These are phyloP conservation scores for Pythium brassicae DNA, from an alignment of 352 stramenopile genomes.

Conservation along the genomic window DNA sequence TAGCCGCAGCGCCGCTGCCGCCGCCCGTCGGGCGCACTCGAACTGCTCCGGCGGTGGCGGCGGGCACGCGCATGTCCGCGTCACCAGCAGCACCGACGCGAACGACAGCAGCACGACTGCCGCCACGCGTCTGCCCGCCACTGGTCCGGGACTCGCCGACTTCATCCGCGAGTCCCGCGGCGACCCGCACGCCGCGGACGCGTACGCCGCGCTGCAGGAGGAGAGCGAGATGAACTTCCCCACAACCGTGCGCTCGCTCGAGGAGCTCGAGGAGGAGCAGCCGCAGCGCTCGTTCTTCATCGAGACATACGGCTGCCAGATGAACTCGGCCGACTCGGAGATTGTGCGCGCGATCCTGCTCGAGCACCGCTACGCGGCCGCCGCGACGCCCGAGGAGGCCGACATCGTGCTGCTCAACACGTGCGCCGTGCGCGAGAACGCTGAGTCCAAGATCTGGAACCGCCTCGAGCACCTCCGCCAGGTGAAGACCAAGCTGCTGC, in stretches of 20 bases:
- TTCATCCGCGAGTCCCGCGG: slow-evolving; percentile 59
- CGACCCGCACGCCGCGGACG: slow-evolving; percentile 21
- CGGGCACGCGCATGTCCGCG: slow-evolving; percentile 26
- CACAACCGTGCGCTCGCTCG: slow-evolving; percentile 38
- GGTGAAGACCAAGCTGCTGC: slow-evolving; percentile 63
- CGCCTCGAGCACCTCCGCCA: slow-evolving; percentile 75
- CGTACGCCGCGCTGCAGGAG: slow-evolving; percentile 20
- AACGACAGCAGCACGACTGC: too few relatives aligned
- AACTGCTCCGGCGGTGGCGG: slow-evolving; percentile 19
- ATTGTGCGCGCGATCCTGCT: slow-evolving; percentile 96
- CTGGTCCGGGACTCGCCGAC: slow-evolving; percentile 58
- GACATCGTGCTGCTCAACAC: slow-evolving; percentile 98
- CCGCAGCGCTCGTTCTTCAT: slow-evolving; percentile 65
- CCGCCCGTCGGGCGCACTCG: slow-evolving; percentile 20
- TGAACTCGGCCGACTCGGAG: slow-evolving; percentile 99
- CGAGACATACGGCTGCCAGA: slow-evolving; percentile 99
- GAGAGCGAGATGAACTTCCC: slow-evolving; percentile 81
- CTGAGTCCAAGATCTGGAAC: slow-evolving; percentile 94
- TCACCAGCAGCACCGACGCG: slow-evolving; percentile 24
- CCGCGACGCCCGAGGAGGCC: slow-evolving; percentile 62
- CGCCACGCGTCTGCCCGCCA: slow-evolving; percentile 20
- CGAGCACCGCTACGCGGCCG: slow-evolving; percentile 56
- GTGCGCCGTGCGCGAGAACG: slow-evolving; percentile 99
- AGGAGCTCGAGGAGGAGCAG: slow-evolving; percentile 43
- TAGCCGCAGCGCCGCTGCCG: too few relatives aligned